Evolutionary conservation across 2,329 filamentous ascomycete species (phyloP).

Genomic region (Grosmannia penicillata): DNA sequence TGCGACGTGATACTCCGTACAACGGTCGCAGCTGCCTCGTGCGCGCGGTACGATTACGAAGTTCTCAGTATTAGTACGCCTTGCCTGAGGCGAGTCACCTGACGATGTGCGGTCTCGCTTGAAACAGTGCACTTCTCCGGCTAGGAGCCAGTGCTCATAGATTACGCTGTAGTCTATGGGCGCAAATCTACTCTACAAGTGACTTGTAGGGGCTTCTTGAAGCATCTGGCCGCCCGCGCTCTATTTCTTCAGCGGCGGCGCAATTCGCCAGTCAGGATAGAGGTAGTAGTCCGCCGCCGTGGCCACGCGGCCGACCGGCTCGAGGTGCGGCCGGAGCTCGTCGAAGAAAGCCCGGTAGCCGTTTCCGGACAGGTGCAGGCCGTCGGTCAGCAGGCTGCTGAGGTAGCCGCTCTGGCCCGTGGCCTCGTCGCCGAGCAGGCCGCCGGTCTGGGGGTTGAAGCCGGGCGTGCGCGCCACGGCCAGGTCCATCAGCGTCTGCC

Average conservation of each 20-base stretch:
- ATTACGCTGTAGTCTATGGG: too few relatives aligned
- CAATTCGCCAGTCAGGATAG: conserved; percentile 32
- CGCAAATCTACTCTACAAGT: too few relatives aligned
- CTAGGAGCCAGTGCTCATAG: too few relatives aligned
- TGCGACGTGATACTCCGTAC: too few relatives aligned
- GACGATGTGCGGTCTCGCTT: too few relatives aligned
- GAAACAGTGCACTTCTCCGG: too few relatives aligned
- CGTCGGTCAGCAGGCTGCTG: conserved; percentile 37
- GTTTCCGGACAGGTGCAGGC: conserved; percentile 39
- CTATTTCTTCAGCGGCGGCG: conserved; percentile 12
- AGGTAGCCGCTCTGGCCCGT: conserved; percentile 35
- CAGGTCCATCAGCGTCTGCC: conserved; percentile 60
- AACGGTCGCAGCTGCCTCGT: too few relatives aligned
- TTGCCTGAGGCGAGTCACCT: too few relatives aligned
- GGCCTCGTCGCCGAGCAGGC: conserved; percentile 33
- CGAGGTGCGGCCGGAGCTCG: conserved; percentile 31
- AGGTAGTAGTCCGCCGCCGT: conserved; percentile 20
- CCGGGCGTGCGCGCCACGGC: conserved; percentile 42
- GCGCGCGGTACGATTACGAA: too few relatives aligned
- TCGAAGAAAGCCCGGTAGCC: conserved; percentile 39
- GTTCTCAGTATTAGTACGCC: too few relatives aligned
- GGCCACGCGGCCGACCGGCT: conserved; percentile 24
- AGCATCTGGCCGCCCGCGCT: too few relatives aligned
- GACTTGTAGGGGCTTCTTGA: too few relatives aligned
- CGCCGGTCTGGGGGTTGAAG: conserved; percentile 33